Evolutionary conservation across 345 rosid genomes (phyloP).

Genomic region (Acer yangbiense): DNA sequence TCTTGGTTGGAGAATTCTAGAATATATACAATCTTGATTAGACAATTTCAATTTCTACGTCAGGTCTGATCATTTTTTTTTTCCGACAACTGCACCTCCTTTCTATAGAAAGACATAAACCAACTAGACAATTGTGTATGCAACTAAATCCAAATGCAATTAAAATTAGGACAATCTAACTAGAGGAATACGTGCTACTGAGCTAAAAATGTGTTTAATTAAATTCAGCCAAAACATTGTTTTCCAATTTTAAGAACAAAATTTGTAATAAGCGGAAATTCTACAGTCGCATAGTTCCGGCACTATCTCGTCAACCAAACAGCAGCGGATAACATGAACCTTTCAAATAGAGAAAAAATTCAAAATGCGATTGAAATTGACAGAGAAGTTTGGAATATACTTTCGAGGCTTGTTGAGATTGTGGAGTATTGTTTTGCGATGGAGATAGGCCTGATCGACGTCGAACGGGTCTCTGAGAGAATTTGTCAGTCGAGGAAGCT

Average conservation of each 20-base stretch:
- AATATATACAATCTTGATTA: background rate
- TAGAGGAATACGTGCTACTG: too few relatives aligned
- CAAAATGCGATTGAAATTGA: background rate
- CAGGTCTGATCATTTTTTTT: too few relatives aligned
- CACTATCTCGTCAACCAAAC: constrained; percentile 18
- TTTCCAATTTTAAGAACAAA: background rate
- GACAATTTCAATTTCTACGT: background rate
- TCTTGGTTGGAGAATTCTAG: too few relatives aligned
- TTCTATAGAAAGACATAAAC: background rate
- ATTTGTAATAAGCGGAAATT: too few relatives aligned
- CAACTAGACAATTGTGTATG: too few relatives aligned
- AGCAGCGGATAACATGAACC: background rate
- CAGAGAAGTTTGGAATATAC: constrained; percentile 28
- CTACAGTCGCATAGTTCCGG: background rate
- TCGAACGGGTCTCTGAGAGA: constrained; percentile 89
- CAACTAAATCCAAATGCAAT: too few relatives aligned
- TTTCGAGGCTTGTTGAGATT: constrained; percentile 51
- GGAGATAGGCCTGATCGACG: constrained; percentile 81
- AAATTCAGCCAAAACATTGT: background rate
- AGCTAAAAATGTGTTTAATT: too few relatives aligned
- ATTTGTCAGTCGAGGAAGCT: constrained; percentile 83
- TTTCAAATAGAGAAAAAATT: background rate
- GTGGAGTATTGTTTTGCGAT: constrained; percentile 69
- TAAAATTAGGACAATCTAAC: too few relatives aligned
- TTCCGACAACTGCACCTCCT: background rate